Evolutionary conservation across 495 filamentous ascomycete genomes (phyloP), one percentile per base, ranked within the genome.

Genomic region (Penicillium atrosanguineum): DNA sequence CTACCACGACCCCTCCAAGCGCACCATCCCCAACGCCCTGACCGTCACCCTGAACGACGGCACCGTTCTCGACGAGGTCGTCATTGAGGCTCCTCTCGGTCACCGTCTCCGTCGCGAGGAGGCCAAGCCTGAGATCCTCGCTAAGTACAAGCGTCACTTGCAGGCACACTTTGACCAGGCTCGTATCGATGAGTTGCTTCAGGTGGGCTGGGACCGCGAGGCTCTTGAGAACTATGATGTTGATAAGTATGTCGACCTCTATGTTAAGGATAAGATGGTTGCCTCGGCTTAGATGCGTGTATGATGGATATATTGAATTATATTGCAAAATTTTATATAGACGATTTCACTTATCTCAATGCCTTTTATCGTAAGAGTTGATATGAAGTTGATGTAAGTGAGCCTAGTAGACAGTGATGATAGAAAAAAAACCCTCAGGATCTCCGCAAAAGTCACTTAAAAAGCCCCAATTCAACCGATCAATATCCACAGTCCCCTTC

Each of bases 21-120:
- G 94, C 42, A 95, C 90, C 65, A 98, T 98, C 71, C 87, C 90
- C 67, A 98, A 98, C 74, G 94, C 91, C 14, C 78, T 98, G 58
- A 95, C 90, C 15, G 90, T 98, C 42, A 91, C 85, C 61, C 79
- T 98, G 43, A 91, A 95, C 63, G 95, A 98, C 61, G 94, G 94
- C 65, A 97, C 92, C n/a, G 80, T 90, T 19, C 81, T 97, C 18
- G 84, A 91, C 15, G 94, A 98, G 73, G 83, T 93, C 36, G 86
- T 88, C n/a, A 87, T 98, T 29, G 91, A 97, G 77, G 94, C 95
- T 34, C 94, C 94, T 34, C 82, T 98, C 45, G 94, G 94, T 51
- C 94, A 98, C 78, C 88, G 85, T 57, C 79, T 95, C 60, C 83
- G 94, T 53, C 85, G 94, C 63, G 90, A 94, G 65, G 94, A 98